Evolutionary conservation across 2,329 filamentous ascomycete genomes (phyloP).

Genomic region (Trichophyton simii): DNA sequence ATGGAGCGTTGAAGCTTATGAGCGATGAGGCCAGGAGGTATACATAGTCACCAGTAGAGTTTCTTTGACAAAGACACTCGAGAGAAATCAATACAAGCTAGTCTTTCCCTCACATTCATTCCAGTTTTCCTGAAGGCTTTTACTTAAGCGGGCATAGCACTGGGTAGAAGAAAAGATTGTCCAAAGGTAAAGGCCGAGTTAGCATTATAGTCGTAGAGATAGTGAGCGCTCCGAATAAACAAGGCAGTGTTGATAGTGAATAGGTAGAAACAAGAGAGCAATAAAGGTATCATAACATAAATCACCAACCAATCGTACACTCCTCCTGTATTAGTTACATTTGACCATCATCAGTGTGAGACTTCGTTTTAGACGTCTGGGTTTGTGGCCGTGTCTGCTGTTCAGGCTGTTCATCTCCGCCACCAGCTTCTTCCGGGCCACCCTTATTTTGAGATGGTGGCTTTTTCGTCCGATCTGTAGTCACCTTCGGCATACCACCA

Average conservation of each 20-base stretch:
- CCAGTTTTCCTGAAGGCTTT: no score
- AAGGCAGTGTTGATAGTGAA: not conserved
- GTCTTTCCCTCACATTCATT: not conserved
- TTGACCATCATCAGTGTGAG: not conserved
- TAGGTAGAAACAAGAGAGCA: not conserved
- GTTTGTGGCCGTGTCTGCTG: not conserved
- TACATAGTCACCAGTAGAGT: slow-evolving; percentile 1
- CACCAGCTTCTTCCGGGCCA: not conserved
- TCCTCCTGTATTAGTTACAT: not conserved
- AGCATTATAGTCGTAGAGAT: not conserved
- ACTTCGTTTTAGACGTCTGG: not conserved
- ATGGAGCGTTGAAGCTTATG: not conserved
- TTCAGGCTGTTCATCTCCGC: not conserved
- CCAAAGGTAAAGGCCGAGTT: not conserved
- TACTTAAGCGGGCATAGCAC: no score
- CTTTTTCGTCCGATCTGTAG: not conserved
- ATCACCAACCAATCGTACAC: not conserved
- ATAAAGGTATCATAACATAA: not conserved
- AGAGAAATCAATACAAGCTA: not conserved
- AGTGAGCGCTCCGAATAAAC: not conserved
- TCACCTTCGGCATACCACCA: not conserved
- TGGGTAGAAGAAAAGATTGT: not conserved
- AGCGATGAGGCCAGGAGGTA: not conserved
- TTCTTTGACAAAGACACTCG: not conserved
- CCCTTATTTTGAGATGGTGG: not conserved